A percentile compares a stretch with the other conserved stretches of the same genome.
These are phyloP conservation scores for Globisporangium orthogonon DNA, from an alignment of 352 stramenopile genomes.

Conservation along the genomic window DNA sequence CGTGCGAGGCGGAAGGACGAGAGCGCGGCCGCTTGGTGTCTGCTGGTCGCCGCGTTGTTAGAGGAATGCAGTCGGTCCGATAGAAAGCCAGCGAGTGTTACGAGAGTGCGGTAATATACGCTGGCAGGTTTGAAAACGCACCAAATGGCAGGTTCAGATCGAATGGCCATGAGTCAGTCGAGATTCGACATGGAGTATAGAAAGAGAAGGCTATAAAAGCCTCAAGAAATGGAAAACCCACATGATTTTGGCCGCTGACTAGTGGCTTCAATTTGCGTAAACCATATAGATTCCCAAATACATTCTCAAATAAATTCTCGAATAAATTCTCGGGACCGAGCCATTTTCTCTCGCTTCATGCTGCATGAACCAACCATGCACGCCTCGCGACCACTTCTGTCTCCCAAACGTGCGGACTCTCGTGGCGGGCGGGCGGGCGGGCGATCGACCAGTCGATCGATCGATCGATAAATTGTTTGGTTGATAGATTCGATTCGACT, in stretches of 20 bases:
- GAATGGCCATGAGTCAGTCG: background rate
- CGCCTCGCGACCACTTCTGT: too few relatives aligned
- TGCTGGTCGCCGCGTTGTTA: too few relatives aligned
- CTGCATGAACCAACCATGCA: too few relatives aligned
- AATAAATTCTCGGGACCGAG: background rate
- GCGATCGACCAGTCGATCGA: too few relatives aligned
- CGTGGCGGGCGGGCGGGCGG: too few relatives aligned
- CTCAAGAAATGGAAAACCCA: background rate
- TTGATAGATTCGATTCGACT: too few relatives aligned
- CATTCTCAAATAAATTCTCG: background rate
- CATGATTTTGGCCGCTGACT: background rate
- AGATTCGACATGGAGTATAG: background rate
- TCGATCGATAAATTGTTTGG: too few relatives aligned
- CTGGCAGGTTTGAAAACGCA: too few relatives aligned
- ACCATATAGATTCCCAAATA: background rate
- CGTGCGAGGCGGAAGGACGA: background rate
- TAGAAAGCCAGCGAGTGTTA: background rate
- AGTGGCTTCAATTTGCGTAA: background rate
- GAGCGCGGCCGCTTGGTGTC: background rate
- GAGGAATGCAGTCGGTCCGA: background rate
- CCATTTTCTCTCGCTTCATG: too few relatives aligned
- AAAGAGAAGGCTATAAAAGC: background rate
- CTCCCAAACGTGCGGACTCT: too few relatives aligned
- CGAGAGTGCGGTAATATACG: background rate
- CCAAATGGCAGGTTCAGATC: background rate